Evolutionary conservation across 352 stramenopile genomes (phyloP).

Genomic region (Thraustotheca clavata): DNA sequence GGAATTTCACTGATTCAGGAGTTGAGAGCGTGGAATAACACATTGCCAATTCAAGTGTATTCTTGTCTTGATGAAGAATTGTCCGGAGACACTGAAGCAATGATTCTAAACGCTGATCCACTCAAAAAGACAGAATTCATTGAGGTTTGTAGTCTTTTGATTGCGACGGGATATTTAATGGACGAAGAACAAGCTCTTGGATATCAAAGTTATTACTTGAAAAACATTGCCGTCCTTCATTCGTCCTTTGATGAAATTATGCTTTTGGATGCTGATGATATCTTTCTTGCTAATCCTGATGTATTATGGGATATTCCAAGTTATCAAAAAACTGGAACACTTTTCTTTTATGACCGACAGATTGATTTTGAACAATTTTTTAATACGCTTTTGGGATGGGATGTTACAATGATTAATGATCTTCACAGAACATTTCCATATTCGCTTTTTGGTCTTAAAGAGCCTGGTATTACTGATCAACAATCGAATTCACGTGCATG

Average conservation of each 20-base stretch:
- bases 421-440: slow-evolving; percentile 19
- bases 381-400: neutral
- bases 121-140: too few relatives aligned
- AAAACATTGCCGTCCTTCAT: slow-evolving; percentile 32
- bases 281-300: slow-evolving; percentile 33
- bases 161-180: too few relatives aligned
- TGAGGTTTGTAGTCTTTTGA: too few relatives aligned
- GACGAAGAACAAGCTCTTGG: too few relatives aligned
- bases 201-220: slow-evolving; percentile 23
- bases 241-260: slow-evolving; percentile 39
- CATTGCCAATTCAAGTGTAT: too few relatives aligned
- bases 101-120: too few relatives aligned
- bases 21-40: too few relatives aligned
- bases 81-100: too few relatives aligned
- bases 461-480: slow-evolving; percentile 28
- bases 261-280: slow-evolving; percentile 37
- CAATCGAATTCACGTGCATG: slow-evolving; percentile 33
- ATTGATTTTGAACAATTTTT: slow-evolving; percentile 17
- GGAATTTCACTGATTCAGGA: too few relatives aligned
- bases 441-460: slow-evolving; percentile 4
- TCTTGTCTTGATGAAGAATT: too few relatives aligned
- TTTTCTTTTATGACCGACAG: slow-evolving; percentile 23
- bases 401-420: neutral
- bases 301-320: slow-evolving; percentile 25
- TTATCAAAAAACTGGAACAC: slow-evolving; percentile 17